Evolutionary conservation across 2,329 filamentous ascomycete species (phyloP).

Genomic region (Hirsutella thompsonii): DNA sequence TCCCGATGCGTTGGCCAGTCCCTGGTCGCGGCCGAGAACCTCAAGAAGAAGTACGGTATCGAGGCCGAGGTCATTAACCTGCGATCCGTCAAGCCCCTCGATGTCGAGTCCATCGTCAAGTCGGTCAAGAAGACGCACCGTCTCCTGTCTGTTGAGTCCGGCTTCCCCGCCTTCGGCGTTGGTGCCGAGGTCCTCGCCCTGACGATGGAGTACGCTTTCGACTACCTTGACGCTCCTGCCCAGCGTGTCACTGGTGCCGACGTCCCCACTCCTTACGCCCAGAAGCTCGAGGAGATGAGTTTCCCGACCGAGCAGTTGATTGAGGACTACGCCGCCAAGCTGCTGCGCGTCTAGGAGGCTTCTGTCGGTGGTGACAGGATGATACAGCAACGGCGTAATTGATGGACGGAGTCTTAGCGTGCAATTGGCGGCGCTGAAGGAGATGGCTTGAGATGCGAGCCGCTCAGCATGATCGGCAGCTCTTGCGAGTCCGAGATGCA

Average conservation of each 20-base stretch:
- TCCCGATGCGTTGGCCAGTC: conserved; percentile 94
- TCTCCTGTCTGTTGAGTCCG: conserved; percentile 84
- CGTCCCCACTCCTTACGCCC: conserved; percentile 90
- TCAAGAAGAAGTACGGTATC: conserved; percentile 94
- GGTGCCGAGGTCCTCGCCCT: conserved; percentile 85
- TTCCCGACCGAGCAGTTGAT: conserved; percentile 90
- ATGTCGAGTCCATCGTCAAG: conserved; percentile 88
- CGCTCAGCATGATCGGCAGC: conserved; percentile 6
- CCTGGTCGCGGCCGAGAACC: conserved; percentile 72
- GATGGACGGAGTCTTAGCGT: not conserved
- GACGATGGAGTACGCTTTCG: conserved; percentile 95
- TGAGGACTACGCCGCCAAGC: conserved; percentile 76
- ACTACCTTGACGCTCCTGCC: conserved; percentile 90
- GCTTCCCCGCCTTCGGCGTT: conserved; percentile 92
- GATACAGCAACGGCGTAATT: not conserved
- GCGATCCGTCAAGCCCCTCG: conserved; percentile 91
- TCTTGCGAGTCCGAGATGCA: conserved; percentile 8
- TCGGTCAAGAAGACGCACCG: conserved; percentile 98
- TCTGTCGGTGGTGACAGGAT: not conserved
- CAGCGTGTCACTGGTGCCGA: conserved; percentile 93
- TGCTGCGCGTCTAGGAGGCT: conserved; percentile 58
- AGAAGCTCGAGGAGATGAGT: conserved; percentile 84
- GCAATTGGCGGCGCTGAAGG: conserved; percentile 2
- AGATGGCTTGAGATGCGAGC: conserved; percentile 1
- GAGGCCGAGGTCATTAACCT: conserved; percentile 97